Evolutionary conservation across 1,284 basidiomycete species (phyloP).

Genomic region (Boletellus dicymbophilus): DNA sequence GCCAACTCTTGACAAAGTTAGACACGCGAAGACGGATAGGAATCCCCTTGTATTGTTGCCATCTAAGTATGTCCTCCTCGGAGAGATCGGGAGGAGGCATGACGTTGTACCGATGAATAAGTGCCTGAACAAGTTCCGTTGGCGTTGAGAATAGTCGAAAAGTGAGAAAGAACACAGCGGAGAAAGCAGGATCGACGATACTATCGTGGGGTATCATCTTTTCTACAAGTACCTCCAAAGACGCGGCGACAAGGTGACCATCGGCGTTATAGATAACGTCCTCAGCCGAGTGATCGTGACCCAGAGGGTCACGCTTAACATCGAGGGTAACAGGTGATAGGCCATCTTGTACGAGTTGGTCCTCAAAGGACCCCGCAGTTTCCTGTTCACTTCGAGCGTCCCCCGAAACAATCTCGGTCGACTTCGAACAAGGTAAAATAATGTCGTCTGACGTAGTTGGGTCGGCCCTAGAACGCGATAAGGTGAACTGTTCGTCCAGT

Average conservation of each 20-base stretch:
- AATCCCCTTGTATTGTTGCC: slow-evolving; percentile 85
- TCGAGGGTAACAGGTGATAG: slow-evolving; percentile 51
- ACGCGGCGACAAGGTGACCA: slow-evolving; percentile 89
- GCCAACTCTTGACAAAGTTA: slow-evolving; percentile 93
- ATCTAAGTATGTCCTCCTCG: slow-evolving; percentile 67
- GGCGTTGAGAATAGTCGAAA: slow-evolving; percentile 94
- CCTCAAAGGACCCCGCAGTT: slow-evolving; percentile 43
- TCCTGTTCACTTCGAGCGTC: slow-evolving; percentile 42
- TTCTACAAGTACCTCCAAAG: slow-evolving; percentile 86
- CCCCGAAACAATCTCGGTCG: slow-evolving; percentile 55
- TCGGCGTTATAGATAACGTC: slow-evolving; percentile 93
- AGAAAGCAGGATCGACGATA: slow-evolving; percentile 83
- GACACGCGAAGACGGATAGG: slow-evolving; percentile 90
- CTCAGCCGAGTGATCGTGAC: slow-evolving; percentile 71
- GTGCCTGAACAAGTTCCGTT: slow-evolving; percentile 68
- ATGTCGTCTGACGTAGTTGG: slow-evolving; percentile 4
- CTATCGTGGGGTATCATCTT: slow-evolving; percentile 97
- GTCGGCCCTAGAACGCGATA: slow-evolving; percentile 24
- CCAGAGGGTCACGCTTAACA: slow-evolving; percentile 50
- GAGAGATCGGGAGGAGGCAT: slow-evolving; percentile 58
- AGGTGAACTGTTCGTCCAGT: slow-evolving; percentile 42
- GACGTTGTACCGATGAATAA: slow-evolving; percentile 85
- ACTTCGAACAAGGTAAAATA: slow-evolving; percentile 43
- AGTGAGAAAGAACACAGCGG: slow-evolving; percentile 91
- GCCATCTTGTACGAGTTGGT: slow-evolving; percentile 56